Percentiles rank a stretch among this genome's conserved stretches.
Evolutionary conservation across 768 basidiomycete species (phyloP).

Genomic region (Lyophyllum atratum): DNA sequence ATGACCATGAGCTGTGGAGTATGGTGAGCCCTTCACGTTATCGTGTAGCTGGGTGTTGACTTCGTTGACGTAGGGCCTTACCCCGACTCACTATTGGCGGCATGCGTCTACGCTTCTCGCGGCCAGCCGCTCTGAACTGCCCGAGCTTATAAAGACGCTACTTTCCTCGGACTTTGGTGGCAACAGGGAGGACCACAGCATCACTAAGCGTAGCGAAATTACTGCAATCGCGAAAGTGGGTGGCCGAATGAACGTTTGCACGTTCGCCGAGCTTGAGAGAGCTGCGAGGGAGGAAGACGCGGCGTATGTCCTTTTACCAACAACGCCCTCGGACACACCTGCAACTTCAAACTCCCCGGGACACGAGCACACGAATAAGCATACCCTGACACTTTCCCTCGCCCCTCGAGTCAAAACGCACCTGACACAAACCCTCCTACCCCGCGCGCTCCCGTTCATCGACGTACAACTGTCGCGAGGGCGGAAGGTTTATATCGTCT

Average conservation of each 20-base stretch:
- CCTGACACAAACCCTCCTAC: constrained; percentile 8
- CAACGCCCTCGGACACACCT: not conserved
- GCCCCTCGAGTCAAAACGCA: constrained; percentile 9
- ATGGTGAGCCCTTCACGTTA: constrained; percentile 45
- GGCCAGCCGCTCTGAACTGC: constrained; percentile 50
- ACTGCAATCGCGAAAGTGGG: constrained; percentile 11
- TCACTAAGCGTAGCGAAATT: constrained; percentile 28
- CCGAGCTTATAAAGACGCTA: constrained; percentile 39
- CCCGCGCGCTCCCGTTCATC: constrained; percentile 11
- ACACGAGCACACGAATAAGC: not conserved
- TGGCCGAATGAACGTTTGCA: constrained; percentile 12
- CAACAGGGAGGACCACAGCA: constrained; percentile 24
- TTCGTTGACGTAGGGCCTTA: constrained; percentile 3
- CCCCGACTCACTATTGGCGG: constrained; percentile 13
- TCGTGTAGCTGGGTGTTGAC: not conserved
- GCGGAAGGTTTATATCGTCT: constrained; percentile 7
- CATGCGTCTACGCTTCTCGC: constrained; percentile 9
- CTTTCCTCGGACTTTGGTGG: constrained; percentile 15
- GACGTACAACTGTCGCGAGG: constrained; percentile 6
- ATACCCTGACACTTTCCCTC: constrained; percentile 16
- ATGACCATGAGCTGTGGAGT: constrained; percentile 92
- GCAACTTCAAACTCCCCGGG: not conserved
- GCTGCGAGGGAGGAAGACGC: not conserved
- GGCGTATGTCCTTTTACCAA: constrained; percentile 10
- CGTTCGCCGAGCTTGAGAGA: constrained; percentile 10